phyloP scores from a whole-genome alignment of 192 early-diverging fungal genomes.

The Coemansia sp. region DNA sequence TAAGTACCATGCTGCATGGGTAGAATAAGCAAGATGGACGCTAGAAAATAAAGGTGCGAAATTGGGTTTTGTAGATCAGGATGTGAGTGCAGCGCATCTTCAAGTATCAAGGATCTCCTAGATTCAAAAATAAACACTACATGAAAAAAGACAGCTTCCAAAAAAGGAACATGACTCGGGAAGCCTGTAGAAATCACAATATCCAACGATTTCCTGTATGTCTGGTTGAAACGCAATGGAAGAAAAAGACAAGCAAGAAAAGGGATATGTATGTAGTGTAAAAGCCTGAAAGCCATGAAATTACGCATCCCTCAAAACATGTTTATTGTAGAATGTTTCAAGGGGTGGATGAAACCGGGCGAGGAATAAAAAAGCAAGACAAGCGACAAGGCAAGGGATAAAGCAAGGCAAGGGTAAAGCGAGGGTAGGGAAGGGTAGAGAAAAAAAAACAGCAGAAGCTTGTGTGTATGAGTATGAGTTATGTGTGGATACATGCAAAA shows the following conservation, averaged over 20 bases:
- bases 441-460: neutral
- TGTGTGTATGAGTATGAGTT: neutral
- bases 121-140: neutral
- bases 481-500: neutral
- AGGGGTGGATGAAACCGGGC: no score
- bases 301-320: no score
- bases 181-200: neutral
- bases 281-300: no score
- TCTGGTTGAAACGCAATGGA: neutral
- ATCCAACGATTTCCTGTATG: neutral
- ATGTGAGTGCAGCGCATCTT: neutral
- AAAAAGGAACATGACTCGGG: neutral
- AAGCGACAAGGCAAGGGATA: neutral
- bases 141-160: neutral
- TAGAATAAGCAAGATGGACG: conserved; percentile 3
- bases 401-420: neutral
- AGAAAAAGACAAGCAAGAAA: conserved; percentile 1
- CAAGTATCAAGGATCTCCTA: neutral
- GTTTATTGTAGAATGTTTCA: no score
- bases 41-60: conserved; percentile 1
- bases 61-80: neutral
- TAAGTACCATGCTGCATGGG: conserved; percentile 36
- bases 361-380: no score
- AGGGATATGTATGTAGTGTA: no score
- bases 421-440: neutral